These are phyloP conservation scores for Keithomyces neogunnii DNA, from an alignment of 2,329 filamentous ascomycete genomes.

Conservation along the genomic window DNA sequence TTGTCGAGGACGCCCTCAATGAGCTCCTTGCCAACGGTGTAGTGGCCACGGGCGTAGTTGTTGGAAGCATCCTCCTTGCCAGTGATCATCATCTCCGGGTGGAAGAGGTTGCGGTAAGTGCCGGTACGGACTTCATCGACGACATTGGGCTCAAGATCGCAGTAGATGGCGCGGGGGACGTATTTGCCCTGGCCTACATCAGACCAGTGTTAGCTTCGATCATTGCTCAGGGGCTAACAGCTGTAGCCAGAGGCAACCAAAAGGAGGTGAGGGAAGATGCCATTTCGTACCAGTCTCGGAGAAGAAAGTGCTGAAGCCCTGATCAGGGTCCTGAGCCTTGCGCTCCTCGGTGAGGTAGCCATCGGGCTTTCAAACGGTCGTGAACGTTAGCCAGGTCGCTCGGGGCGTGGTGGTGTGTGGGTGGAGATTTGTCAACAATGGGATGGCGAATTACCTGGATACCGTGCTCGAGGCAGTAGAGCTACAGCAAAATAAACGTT, in stretches of 20 bases:
- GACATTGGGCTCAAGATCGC: slow-evolving; percentile 98
- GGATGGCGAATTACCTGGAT: slow-evolving; percentile 67
- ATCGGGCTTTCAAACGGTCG: slow-evolving; percentile 61
- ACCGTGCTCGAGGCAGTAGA: slow-evolving; percentile 99
- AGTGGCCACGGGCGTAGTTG: slow-evolving; percentile 99
- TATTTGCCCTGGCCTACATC: slow-evolving; percentile 89
- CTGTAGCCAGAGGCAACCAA: background rate
- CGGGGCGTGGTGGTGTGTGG: background rate
- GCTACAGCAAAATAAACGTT: slow-evolving; percentile 45
- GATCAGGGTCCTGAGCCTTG: slow-evolving; percentile 85
- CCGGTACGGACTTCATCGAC: slow-evolving; percentile 99
- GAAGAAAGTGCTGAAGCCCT: slow-evolving; percentile 99
- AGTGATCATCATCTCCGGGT: slow-evolving; percentile 99
- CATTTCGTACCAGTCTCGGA: slow-evolving; percentile 80
- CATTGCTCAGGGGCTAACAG: background rate
- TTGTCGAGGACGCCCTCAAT: slow-evolving; percentile 97
- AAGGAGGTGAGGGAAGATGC: background rate
- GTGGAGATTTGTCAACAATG: slow-evolving; percentile 7
- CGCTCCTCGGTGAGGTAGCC: slow-evolving; percentile 97
- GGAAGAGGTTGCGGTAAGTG: slow-evolving; percentile 92
- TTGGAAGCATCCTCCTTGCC: slow-evolving; percentile 99
- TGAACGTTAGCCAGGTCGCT: slow-evolving; percentile 6
- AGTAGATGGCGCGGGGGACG: slow-evolving; percentile 97
- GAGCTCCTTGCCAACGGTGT: slow-evolving; percentile 99
- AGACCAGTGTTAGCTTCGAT: background rate